Conservation (phyloP, 257 asterid species). For the Penstemon newberryi region DNA sequence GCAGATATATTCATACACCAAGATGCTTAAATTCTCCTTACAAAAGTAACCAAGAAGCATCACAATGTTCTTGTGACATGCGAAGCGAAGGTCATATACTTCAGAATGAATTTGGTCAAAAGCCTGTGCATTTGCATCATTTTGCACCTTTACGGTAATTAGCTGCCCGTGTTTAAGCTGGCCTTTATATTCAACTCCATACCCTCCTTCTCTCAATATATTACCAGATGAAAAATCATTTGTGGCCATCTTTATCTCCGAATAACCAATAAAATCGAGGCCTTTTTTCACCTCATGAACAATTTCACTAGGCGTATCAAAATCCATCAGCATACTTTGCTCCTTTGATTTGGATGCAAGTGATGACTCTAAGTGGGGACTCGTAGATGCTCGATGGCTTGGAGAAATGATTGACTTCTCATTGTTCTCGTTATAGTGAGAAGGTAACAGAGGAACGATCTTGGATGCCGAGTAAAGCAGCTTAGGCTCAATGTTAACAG, state of each 20-base stretch:
- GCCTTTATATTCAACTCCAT: slow-evolving; percentile 78
- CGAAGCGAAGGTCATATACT: slow-evolving; percentile 63
- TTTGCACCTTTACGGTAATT: slow-evolving; percentile 81
- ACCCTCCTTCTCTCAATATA: slow-evolving; percentile 87
- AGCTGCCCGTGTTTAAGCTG: slow-evolving; percentile 64
- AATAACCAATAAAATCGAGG: slow-evolving; percentile 53
- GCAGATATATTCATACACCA: slow-evolving; percentile 80
- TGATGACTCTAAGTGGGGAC: slow-evolving; percentile 31
- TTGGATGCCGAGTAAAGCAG: slow-evolving; percentile 52
- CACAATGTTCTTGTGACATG: slow-evolving; percentile 81
- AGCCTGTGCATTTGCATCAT: slow-evolving; percentile 78
- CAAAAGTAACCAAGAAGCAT: slow-evolving; percentile 85
- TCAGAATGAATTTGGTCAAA: slow-evolving; percentile 68
- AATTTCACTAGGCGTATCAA: neutral
- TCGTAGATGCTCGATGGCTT: slow-evolving; percentile 31
- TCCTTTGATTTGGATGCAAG: slow-evolving; percentile 36
- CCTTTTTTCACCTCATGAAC: slow-evolving; percentile 70
- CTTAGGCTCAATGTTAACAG: slow-evolving; percentile 43
- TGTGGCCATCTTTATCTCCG: slow-evolving; percentile 78
- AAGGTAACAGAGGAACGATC: slow-evolving; percentile 44
- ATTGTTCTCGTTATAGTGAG: slow-evolving; percentile 34
- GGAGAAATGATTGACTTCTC: slow-evolving; percentile 38
- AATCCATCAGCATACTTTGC: slow-evolving; percentile 37
- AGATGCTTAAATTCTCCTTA: slow-evolving; percentile 72
- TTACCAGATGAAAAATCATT: slow-evolving; percentile 57